Conservation (phyloP, 1,139 yeast species). For the Scheffersomyces lignicola region DNA sequence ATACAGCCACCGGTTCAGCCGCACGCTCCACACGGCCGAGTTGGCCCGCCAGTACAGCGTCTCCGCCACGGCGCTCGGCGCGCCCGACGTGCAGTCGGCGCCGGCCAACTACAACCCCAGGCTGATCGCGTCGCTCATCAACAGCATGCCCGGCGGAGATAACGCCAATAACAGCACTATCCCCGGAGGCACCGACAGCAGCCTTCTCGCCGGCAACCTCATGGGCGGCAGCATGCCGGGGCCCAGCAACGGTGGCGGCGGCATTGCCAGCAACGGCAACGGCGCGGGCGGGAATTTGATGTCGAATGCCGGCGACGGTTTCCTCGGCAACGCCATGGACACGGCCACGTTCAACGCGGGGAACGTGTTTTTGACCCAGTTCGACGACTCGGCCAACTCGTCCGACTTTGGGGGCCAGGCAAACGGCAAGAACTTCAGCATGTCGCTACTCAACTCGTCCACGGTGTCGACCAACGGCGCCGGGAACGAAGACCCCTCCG, state of each 20-base stretch:
- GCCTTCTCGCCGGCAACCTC: constrained; percentile 6
- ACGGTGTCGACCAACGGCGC: constrained; percentile 1
- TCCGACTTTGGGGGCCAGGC: constrained; percentile 3
- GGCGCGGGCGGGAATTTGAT: not conserved
- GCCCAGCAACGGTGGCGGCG: not conserved
- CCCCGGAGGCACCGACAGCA: constrained; percentile 7
- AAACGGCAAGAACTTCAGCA: constrained; percentile 2
- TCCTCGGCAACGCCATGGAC: constrained; percentile 4
- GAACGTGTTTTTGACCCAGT: not conserved
- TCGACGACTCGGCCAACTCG: constrained; percentile 3
- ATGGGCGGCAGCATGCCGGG: constrained; percentile 3
- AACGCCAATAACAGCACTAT: constrained; percentile 2
- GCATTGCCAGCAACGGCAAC: constrained; percentile 2
- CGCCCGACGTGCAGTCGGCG: constrained; percentile 28
- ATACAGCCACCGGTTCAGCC: constrained; percentile 22
- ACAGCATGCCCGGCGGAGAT: constrained; percentile 10
- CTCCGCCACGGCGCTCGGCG: constrained; percentile 20
- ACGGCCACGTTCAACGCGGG: not conserved
- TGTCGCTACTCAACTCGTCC: constrained; percentile 1
- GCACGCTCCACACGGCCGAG: constrained; percentile 16
- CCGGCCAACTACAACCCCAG: constrained; percentile 41
- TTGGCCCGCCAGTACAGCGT: constrained; percentile 20
- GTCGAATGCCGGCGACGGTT: not conserved
- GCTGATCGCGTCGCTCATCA: constrained; percentile 28
- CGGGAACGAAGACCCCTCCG: not conserved